phyloP scores from a whole-genome alignment of 2,329 filamentous ascomycete species.

The Drechslerella stenobrocha region DNA sequence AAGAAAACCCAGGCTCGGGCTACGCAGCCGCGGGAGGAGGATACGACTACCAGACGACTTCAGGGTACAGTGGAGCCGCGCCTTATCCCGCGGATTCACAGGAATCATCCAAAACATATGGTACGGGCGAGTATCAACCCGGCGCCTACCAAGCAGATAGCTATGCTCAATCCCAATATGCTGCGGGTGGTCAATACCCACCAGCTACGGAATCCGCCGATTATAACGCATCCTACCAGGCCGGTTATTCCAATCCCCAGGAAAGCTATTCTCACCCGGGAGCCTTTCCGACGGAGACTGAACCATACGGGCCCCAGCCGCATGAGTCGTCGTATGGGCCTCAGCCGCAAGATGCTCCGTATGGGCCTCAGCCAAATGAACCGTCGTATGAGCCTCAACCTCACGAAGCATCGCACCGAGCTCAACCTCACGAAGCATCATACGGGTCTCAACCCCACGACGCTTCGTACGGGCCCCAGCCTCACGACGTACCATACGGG shows the following conservation, averaged over 20 bases:
- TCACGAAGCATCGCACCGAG: no score
- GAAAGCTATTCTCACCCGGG: conserved; percentile 8
- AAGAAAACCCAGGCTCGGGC: conserved; percentile 19
- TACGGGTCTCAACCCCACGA: conserved; percentile 7
- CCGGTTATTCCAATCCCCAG: conserved; percentile 23
- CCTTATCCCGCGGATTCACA: conserved; percentile 36
- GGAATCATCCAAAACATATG: conserved; percentile 30
- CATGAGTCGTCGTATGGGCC: neutral
- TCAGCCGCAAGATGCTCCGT: conserved; percentile 6
- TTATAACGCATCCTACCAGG: conserved; percentile 18
- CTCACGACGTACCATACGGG: neutral
- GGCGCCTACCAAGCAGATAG: conserved; percentile 26
- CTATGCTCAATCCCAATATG: conserved; percentile 34
- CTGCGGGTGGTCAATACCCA: conserved; percentile 10
- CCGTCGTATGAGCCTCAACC: no score
- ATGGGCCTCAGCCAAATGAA: no score
- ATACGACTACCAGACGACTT: conserved; percentile 21
- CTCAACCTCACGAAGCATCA: no score
- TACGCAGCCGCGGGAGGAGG: conserved; percentile 24
- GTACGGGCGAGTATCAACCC: conserved; percentile 28
- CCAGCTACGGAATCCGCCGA: conserved; percentile 4
- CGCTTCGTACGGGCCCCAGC: conserved; percentile 7
- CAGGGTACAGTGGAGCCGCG: conserved; percentile 17
- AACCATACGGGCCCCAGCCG: conserved; percentile 12
- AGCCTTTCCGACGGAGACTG: conserved; percentile 7